Evolutionary conservation across 2,329 filamentous ascomycete genomes (phyloP).

Genomic region (Tothia fuscella): DNA sequence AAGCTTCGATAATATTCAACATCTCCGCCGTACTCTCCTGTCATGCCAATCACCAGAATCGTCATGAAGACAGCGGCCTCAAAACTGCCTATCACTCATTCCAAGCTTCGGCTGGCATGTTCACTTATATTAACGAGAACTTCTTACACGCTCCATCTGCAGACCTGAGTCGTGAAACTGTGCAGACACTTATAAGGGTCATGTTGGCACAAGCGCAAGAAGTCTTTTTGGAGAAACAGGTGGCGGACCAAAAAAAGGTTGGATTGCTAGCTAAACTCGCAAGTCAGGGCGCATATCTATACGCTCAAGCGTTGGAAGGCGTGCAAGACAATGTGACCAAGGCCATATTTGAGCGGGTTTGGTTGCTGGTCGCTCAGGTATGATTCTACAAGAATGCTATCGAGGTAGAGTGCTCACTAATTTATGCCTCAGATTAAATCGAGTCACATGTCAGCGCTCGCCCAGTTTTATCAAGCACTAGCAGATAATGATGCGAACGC

Average conservation of each 20-base stretch:
- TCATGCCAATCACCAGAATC: constrained; percentile 84
- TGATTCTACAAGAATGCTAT: constrained; percentile 9
- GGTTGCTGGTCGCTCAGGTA: constrained; percentile 73
- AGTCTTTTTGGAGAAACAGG: constrained; percentile 93
- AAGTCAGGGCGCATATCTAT: constrained; percentile 79
- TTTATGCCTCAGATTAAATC: constrained; percentile 50
- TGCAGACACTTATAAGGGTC: constrained; percentile 84
- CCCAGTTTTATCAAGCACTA: constrained; percentile 87
- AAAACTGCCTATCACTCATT: constrained; percentile 98
- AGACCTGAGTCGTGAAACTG: constrained; percentile 89
- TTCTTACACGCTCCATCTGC: constrained; percentile 93
- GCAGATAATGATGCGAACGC: constrained; percentile 82
- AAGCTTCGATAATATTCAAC: constrained; percentile 98
- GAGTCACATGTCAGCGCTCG: constrained; percentile 69
- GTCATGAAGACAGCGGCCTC: constrained; percentile 80
- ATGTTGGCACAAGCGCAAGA: constrained; percentile 95
- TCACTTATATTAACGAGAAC: constrained; percentile 99
- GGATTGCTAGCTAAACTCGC: constrained; percentile 86
- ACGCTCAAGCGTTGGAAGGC: constrained; percentile 76
- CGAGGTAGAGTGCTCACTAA: not conserved
- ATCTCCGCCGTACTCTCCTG: constrained; percentile 95
- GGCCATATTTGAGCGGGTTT: constrained; percentile 87
- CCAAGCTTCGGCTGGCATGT: constrained; percentile 97
- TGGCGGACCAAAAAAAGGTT: constrained; percentile 83
- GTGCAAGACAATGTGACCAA: constrained; percentile 86